Evolutionary conservation across 495 filamentous ascomycete species (phyloP).

Genomic region (Penicillium nucicola): DNA sequence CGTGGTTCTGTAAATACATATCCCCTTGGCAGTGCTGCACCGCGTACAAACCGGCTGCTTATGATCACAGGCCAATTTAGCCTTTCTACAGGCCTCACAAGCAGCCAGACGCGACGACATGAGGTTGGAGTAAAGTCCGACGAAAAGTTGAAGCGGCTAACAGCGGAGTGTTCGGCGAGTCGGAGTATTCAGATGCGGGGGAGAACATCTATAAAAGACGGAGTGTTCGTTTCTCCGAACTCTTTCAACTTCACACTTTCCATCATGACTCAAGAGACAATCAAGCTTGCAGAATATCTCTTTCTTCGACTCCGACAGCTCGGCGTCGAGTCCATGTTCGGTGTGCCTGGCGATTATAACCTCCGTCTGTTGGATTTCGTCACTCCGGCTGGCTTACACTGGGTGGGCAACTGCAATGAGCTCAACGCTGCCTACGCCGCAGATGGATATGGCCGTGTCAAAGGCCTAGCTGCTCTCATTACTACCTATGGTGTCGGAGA

Average conservation of each 20-base stretch:
- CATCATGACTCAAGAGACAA: slow-evolving; percentile 14
- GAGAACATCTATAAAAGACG: slow-evolving; percentile 13
- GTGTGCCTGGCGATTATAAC: slow-evolving; percentile 76
- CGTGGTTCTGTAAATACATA: slow-evolving; percentile 38
- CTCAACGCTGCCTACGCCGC: slow-evolving; percentile 83
- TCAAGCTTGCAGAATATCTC: slow-evolving; percentile 55
- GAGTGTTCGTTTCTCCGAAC: background rate
- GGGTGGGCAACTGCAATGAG: slow-evolving; percentile 80
- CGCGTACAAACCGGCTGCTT: slow-evolving; percentile 37
- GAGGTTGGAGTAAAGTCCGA: slow-evolving; percentile 9
- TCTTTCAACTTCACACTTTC: background rate
- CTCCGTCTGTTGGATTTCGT: slow-evolving; percentile 66
- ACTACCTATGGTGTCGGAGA: slow-evolving; percentile 84
- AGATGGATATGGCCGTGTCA: slow-evolving; percentile 75
- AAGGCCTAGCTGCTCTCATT: slow-evolving; percentile 67
- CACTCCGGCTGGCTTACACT: slow-evolving; percentile 58
- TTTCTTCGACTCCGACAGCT: slow-evolving; percentile 67
- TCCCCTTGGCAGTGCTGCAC: slow-evolving; percentile 22
- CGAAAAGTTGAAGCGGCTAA: slow-evolving; percentile 16
- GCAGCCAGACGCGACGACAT: slow-evolving; percentile 29
- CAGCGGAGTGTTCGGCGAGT: slow-evolving; percentile 8
- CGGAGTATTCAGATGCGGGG: slow-evolving; percentile 15
- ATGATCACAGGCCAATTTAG: slow-evolving; percentile 43
- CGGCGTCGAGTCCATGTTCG: slow-evolving; percentile 65
- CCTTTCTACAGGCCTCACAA: slow-evolving; percentile 40